Base-by-base conservation (phyloP, 148 eudicot species). In the Selenicereus undatus region DNA sequence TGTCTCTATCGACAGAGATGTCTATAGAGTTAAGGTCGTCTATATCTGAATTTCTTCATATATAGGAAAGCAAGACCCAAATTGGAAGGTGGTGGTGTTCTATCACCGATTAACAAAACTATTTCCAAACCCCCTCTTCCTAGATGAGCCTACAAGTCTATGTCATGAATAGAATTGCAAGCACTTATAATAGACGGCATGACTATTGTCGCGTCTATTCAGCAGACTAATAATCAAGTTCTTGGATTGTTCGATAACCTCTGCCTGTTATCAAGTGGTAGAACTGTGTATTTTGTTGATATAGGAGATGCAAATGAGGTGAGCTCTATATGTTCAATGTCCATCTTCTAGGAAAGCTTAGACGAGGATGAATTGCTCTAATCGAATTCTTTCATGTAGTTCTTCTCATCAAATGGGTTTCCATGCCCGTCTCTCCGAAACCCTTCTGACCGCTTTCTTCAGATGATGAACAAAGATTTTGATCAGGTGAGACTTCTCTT, bases 191-290 rank as follows among this genome's bases (percentile, higher is more conserved):
- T 50, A 14, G 87, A 84, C 24, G 81, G 79, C 13, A 86, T 79
- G 69, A 91, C 92, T 0, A 79, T 92, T 20, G 43, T 92, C 8
- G 85, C 86, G 0, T 88, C 95, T 10, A 90, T 93, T 50, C 97
- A 93, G 78, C 97, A 91, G 81, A 93, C 96, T 1, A 92, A 91
- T 52, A 83, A 86, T 62, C 89, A 94, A 80, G 89, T 91, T 0
- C 92, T 91, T 65, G 48, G 45, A 13, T 85, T 94, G 29, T 89
- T 90, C 72, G 82, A 89, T 30, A 80, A 90, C 78, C 87, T 93
- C 0, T 93, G 91, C 58, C 90, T 93, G 48, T 80, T 93, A 14
- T 92, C 94, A 30, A 29, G 78, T 6, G 98, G 98, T 13, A 85
- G 83, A 71, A 78, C 85, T 5, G 88, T 92, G 0, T 92, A 90